A percentile compares a stretch with the other conserved stretches of the same genome.
Evolutionary conservation across 345 rosid genomes (phyloP).

Genomic region (Tarenaya hassleriana): DNA sequence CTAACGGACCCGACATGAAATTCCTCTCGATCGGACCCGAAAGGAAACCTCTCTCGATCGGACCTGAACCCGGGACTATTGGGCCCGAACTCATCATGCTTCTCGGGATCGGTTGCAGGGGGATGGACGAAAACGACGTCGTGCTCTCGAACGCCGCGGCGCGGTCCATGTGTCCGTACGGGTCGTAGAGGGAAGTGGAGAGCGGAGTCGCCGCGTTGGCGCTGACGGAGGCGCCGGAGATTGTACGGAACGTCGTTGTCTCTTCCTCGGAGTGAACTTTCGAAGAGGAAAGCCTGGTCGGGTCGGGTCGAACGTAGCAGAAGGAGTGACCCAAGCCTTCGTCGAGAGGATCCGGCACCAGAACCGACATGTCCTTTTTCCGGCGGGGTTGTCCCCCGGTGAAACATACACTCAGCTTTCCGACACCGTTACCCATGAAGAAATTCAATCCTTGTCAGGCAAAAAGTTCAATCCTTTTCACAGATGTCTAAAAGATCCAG

Average conservation of each 20-base stretch:
- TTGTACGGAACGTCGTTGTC: conserved; percentile 66
- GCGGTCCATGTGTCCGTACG: conserved; percentile 48
- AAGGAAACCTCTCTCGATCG: conserved; percentile 63
- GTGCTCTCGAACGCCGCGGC: conserved; percentile 89
- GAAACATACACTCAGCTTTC: conserved; percentile 66
- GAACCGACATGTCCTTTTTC: conserved; percentile 34
- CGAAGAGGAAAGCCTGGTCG: conserved; percentile 45
- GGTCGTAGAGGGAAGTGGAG: conserved; percentile 64
- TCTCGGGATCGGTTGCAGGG: conserved; percentile 72
- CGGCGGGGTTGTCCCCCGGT: conserved; percentile 40
- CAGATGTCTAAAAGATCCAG: background rate
- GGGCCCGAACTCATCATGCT: conserved; percentile 47
- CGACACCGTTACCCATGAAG: conserved; percentile 71
- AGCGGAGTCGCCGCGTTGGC: conserved; percentile 91
- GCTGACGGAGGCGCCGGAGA: conserved; percentile 92
- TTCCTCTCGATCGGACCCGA: conserved; percentile 88
- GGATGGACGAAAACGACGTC: conserved; percentile 65
- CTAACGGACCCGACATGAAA: conserved; percentile 78
- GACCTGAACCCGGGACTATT: conserved; percentile 56
- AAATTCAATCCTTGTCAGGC: background rate
- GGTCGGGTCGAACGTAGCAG: conserved; percentile 76
- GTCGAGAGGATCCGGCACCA: conserved; percentile 51
- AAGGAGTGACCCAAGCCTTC: conserved; percentile 88
- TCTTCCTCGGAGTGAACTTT: conserved; percentile 72
- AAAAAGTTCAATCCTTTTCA: background rate